Base-by-base conservation (phyloP, 495 filamentous ascomycete species). In the Ramalina intermedia region DNA sequence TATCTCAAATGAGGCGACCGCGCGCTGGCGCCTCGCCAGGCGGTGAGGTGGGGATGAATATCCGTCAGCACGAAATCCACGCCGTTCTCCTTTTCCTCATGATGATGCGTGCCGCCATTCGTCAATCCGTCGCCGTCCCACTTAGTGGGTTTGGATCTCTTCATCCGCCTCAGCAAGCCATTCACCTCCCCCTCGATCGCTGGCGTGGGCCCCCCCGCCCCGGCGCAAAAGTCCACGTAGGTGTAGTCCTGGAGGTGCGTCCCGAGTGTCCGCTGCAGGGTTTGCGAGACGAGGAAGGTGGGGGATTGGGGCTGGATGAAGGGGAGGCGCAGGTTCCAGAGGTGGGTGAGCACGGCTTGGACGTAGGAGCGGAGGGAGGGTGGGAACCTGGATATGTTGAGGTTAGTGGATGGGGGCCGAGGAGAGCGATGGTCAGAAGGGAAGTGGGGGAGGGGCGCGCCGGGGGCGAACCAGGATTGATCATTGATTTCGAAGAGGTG, bases 171-270 rank as follows among this genome's bases (percentile, higher is more conserved):
- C 59, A 39, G 3, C 27, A 43, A 12, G 8, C 51, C 21, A 63
- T 81, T 81, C 8, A 81, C 55, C 43, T 69, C 63, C 9, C 58
- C 65, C 62, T 84, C 79, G 47, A 84, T 76, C n/a, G 61, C 61
- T 0, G 76, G 75, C 3, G 78, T 82, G 0, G 80, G 80, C 0
- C 82, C 83, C 38, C 84, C 84, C 23, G 70, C 79, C 47, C 84
- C 84, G 16, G 83, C 78, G 61, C 81, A 85, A 62, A 86, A 81
- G 62, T 88, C 84, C 46, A 86, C 73, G 49, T 82, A 75, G 16
- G 71, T 72, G 57, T 76, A 72, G 6, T 56, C 66, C 26, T 64
- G 66, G 1, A 68, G 56, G 37, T 63, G 57, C 27, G 41, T 21
- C 24, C 53, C 66, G 24, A 74, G 72, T 42, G 62, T 63, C 44